Evolutionary conservation across 495 filamentous ascomycete species (phyloP).

Genomic region (Tuber indicum): DNA sequence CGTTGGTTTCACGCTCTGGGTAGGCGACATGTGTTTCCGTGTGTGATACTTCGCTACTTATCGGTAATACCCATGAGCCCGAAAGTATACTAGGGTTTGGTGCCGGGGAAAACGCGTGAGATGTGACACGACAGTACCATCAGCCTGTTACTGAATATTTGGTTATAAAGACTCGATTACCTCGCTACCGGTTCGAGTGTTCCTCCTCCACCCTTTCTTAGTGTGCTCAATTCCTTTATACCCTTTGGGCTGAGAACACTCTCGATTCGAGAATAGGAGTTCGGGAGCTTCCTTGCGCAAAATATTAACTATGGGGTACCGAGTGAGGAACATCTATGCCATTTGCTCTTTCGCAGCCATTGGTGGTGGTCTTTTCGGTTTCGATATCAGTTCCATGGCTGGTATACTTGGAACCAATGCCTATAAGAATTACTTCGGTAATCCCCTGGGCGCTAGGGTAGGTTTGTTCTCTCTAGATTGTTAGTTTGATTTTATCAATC

Average conservation of each 20-base stretch:
- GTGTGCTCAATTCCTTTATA: not conserved
- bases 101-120: not conserved
- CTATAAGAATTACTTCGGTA: constrained; percentile 57
- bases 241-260: not conserved
- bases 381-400: constrained; percentile 66
- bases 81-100: not conserved
- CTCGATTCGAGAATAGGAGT: not conserved
- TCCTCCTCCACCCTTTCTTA: not conserved
- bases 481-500: not conserved
- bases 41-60: not conserved
- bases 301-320: constrained; percentile 26
- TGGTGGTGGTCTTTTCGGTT: constrained; percentile 57
- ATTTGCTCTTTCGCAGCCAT: constrained; percentile 62
- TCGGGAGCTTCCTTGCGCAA: not conserved
- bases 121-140: not conserved
- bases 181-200: not conserved
- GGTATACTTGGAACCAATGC: constrained; percentile 58
- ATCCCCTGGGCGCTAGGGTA: constrained; percentile 43
- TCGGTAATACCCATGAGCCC: not conserved
- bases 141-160: not conserved
- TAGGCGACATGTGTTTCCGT: not conserved
- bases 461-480: constrained; percentile 8
- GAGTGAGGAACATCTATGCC: constrained; percentile 53
- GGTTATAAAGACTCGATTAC: not conserved
- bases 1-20: not conserved